phyloP scores from a whole-genome alignment of 768 basidiomycete species.

The Porphyrellus cyaneotinctus region DNA sequence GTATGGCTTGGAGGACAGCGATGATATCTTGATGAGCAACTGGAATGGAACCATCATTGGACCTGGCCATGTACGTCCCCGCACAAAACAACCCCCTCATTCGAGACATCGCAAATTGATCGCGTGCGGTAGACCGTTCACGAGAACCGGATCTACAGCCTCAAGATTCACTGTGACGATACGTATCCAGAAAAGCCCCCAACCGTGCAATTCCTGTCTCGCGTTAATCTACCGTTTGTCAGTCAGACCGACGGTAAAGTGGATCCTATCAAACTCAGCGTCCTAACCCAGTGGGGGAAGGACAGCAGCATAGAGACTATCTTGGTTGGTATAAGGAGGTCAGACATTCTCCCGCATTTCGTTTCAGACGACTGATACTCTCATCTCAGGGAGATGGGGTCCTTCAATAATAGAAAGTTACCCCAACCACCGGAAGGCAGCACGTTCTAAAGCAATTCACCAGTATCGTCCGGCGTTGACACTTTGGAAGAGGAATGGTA shows the following conservation, averaged over 20 bases:
- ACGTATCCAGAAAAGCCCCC: constrained; percentile 77
- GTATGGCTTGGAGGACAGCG: constrained; percentile 91
- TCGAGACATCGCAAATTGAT: constrained; percentile 15
- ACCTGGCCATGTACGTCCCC: constrained; percentile 83
- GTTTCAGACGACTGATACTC: constrained; percentile 5
- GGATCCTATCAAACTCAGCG: constrained; percentile 63
- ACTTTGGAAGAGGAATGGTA: constrained; percentile 6
- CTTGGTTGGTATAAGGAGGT: constrained; percentile 92
- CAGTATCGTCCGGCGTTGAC: background rate
- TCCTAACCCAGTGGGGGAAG: constrained; percentile 72
- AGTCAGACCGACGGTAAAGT: constrained; percentile 71
- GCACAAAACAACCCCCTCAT: too few relatives aligned
- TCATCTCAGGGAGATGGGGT: constrained; percentile 82
- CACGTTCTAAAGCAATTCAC: constrained; percentile 43
- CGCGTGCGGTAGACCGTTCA: constrained; percentile 71
- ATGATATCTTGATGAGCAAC: constrained; percentile 95
- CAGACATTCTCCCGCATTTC: background rate
- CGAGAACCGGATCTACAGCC: constrained; percentile 97
- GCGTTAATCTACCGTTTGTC: constrained; percentile 94
- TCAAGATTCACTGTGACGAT: constrained; percentile 82
- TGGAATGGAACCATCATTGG: constrained; percentile 99
- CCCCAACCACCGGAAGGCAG: constrained; percentile 93
- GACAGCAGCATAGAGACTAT: constrained; percentile 81
- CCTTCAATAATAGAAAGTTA: constrained; percentile 85
- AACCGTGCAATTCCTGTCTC: constrained; percentile 76